phyloP scores from a whole-genome alignment of 495 filamentous ascomycete species.

The Xylaria longipes region DNA sequence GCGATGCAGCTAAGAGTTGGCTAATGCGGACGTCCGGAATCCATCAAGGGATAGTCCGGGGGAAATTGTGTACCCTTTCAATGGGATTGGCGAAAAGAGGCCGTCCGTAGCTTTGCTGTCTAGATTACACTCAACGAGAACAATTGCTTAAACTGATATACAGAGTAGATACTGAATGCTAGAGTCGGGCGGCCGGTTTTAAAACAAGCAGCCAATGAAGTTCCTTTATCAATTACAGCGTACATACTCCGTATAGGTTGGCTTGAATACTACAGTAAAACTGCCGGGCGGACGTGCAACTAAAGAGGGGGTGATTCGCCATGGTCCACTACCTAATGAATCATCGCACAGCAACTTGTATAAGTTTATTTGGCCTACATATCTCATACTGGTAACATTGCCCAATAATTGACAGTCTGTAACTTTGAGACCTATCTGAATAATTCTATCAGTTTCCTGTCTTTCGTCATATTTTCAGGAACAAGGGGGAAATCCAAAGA shows the following conservation, averaged over 20 bases:
- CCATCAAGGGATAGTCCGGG: background rate
- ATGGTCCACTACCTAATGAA: constrained; percentile 13
- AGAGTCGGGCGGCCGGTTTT: background rate
- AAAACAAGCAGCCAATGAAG: background rate
- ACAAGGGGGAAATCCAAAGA: background rate
- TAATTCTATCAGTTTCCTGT: no score
- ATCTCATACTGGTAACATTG: background rate
- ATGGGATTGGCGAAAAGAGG: background rate
- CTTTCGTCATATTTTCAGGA: no score
- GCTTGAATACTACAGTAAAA: background rate
- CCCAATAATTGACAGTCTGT: background rate
- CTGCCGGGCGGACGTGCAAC: no score
- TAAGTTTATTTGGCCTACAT: background rate
- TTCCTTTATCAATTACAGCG: background rate
- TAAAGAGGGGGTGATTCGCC: background rate
- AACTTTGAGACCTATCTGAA: background rate
- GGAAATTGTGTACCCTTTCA: background rate
- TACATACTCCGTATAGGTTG: no score
- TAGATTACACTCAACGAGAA: no score
- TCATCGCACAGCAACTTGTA: background rate
- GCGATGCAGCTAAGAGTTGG: background rate
- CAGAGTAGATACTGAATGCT: no score
- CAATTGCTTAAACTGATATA: no score
- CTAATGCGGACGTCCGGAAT: background rate
- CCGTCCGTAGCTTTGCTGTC: no score